phyloP scores from a whole-genome alignment of 2,329 filamentous ascomycete species.

The Penicillium sp. region DNA sequence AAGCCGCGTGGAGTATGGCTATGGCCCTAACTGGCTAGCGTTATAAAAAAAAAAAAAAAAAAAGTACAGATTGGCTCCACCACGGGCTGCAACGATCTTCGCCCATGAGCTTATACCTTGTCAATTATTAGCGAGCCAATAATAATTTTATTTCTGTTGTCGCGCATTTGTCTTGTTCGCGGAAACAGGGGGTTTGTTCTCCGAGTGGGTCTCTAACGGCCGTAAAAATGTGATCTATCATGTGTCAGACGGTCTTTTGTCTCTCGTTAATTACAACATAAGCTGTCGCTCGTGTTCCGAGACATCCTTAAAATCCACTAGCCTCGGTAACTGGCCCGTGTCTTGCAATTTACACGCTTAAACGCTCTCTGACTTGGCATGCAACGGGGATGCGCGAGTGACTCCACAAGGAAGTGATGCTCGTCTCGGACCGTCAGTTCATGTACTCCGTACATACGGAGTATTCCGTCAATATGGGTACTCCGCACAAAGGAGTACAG shows the following conservation, averaged over 20 bases:
- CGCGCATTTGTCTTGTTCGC: neutral
- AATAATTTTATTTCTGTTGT: neutral
- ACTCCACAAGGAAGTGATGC: neutral
- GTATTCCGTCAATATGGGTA: too few species aligned
- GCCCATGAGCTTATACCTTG: neutral
- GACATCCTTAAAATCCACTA: neutral
- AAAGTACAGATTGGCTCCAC: constrained; percentile 6
- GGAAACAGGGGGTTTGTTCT: neutral
- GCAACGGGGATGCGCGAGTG: neutral
- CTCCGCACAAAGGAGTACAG: neutral
- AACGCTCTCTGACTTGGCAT: neutral
- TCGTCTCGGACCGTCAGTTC: neutral
- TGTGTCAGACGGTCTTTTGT: neutral
- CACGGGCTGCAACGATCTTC: neutral
- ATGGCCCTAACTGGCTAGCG: neutral
- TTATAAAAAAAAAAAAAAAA: neutral
- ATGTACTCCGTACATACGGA: neutral
- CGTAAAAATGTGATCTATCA: neutral
- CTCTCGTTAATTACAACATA: neutral
- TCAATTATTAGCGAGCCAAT: neutral
- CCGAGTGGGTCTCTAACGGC: neutral
- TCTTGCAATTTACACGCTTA: neutral
- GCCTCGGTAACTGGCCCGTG: neutral
- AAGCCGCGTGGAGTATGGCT: neutral
- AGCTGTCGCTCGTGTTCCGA: neutral